Conservation (phyloP, 1,139 yeast genomes). For the Suhomyces coccinellae region DNA sequence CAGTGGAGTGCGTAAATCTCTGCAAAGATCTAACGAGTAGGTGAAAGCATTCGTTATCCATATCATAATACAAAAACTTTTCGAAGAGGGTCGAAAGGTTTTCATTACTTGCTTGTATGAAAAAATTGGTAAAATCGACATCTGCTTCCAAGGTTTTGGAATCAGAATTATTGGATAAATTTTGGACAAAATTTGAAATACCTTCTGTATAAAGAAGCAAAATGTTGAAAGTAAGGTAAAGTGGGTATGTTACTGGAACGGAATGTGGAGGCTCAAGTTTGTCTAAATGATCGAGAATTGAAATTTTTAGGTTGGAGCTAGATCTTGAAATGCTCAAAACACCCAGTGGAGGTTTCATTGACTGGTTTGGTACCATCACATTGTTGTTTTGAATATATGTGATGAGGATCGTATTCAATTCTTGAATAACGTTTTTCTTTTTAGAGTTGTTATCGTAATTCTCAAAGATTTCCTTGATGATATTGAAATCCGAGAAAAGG, state of each 20-base stretch:
- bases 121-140: slow-evolving; percentile 39
- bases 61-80: slow-evolving; percentile 58
- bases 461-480: slow-evolving; percentile 54
- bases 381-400: slow-evolving; percentile 28
- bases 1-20: slow-evolving; percentile 78
- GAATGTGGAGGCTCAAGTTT: slow-evolving; percentile 67
- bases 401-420: slow-evolving; percentile 52
- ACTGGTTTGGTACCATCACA: slow-evolving; percentile 33
- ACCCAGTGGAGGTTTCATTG: slow-evolving; percentile 28
- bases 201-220: slow-evolving; percentile 66
- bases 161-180: slow-evolving; percentile 31
- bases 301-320: slow-evolving; percentile 44
- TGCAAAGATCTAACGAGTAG: slow-evolving; percentile 69
- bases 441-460: slow-evolving; percentile 61
- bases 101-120: slow-evolving; percentile 47
- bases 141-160: slow-evolving; percentile 32
- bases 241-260: slow-evolving; percentile 62
- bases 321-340: slow-evolving; percentile 25
- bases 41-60: slow-evolving; percentile 70
- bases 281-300: slow-evolving; percentile 74
- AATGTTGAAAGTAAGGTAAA: slow-evolving; percentile 58
- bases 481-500: slow-evolving; percentile 55
- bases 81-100: slow-evolving; percentile 50
- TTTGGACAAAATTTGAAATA: slow-evolving; percentile 55
- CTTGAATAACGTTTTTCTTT: slow-evolving; percentile 62